These are phyloP conservation scores for Combretum micranthum DNA, from an alignment of 345 rosid species.

Conservation along the genomic window DNA sequence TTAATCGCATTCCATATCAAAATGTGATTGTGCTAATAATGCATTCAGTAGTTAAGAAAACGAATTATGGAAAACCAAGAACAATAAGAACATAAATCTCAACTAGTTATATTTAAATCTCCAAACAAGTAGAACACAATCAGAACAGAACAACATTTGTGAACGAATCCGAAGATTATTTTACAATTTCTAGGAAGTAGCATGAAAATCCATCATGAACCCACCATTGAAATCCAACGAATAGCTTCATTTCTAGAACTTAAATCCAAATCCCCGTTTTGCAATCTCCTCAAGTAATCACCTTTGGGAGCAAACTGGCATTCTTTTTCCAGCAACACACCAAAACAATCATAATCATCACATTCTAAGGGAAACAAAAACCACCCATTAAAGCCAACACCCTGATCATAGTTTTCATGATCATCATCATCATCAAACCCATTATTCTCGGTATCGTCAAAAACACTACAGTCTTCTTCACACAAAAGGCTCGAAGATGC, in stretches of 20 bases:
- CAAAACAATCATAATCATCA: constrained; percentile 35
- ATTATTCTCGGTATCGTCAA: constrained; percentile 28
- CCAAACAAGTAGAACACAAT: too few relatives aligned
- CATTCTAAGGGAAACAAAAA: constrained; percentile 33
- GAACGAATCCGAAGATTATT: not conserved
- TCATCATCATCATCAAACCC: constrained; percentile 7
- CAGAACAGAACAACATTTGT: not conserved
- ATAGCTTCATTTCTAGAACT: constrained; percentile 42
- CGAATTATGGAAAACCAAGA: too few relatives aligned
- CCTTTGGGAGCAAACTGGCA: constrained; percentile 36
- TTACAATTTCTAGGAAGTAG: not conserved
- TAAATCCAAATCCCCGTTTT: constrained; percentile 45
- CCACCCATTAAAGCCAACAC: constrained; percentile 11
- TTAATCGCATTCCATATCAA: too few relatives aligned
- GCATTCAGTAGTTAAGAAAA: too few relatives aligned
- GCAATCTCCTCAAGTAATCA: constrained; percentile 49
- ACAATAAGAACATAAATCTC: too few relatives aligned
- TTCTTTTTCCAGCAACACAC: constrained; percentile 52
- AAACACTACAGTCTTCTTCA: constrained; percentile 42
- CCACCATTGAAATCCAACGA: constrained; percentile 60
- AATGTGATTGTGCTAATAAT: too few relatives aligned
- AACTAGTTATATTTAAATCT: too few relatives aligned
- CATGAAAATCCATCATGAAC: constrained; percentile 8
- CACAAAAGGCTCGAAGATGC: constrained; percentile 47
- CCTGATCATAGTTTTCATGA: constrained; percentile 21